These are phyloP conservation scores for Tillandsia leiboldiana DNA, from an alignment of 176 grass and related monocot genomes.

Conservation along the genomic window DNA sequence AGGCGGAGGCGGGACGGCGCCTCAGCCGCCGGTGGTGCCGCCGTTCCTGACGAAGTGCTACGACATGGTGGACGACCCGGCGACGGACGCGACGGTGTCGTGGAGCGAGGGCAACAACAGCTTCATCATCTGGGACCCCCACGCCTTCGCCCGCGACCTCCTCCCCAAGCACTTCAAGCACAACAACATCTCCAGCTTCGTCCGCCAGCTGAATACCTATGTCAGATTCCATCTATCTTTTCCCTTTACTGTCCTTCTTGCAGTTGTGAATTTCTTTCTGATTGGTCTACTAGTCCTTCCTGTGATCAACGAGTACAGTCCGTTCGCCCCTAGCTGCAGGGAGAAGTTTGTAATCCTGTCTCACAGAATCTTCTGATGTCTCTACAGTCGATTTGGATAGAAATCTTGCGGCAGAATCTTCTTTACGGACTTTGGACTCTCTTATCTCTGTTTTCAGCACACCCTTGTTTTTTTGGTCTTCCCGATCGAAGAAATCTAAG, in stretches of 20 bases:
- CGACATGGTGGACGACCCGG: conserved; percentile 6
- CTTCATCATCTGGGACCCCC: conserved; percentile 13
- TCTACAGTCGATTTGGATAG: too few species aligned
- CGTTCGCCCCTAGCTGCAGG: too few species aligned
- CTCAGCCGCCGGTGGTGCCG: background rate
- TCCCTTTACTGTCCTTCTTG: background rate
- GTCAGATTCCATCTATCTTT: background rate
- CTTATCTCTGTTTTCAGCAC: too few species aligned
- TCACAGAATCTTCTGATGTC: too few species aligned
- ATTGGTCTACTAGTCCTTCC: too few species aligned
- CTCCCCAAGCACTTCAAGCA: conserved; percentile 12
- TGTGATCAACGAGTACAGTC: too few species aligned
- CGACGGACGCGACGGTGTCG: conserved; percentile 2
- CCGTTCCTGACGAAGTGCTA: conserved; percentile 11
- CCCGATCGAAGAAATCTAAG: too few species aligned
- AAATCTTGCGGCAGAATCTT: too few species aligned
- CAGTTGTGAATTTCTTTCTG: too few species aligned
- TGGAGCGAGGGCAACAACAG: conserved; percentile 8
- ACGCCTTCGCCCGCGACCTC: background rate
- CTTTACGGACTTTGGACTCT: too few species aligned
- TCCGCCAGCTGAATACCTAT: conserved; percentile 9
- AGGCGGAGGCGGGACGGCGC: background rate
- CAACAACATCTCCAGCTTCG: conserved; percentile 9
- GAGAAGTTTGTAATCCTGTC: too few species aligned
- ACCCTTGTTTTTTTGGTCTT: too few species aligned